Percentiles rank a stretch among this genome's conserved stretches.
Evolutionary conservation across 768 basidiomycete genomes (phyloP).

Genomic region (Crepidotus variabilis): DNA sequence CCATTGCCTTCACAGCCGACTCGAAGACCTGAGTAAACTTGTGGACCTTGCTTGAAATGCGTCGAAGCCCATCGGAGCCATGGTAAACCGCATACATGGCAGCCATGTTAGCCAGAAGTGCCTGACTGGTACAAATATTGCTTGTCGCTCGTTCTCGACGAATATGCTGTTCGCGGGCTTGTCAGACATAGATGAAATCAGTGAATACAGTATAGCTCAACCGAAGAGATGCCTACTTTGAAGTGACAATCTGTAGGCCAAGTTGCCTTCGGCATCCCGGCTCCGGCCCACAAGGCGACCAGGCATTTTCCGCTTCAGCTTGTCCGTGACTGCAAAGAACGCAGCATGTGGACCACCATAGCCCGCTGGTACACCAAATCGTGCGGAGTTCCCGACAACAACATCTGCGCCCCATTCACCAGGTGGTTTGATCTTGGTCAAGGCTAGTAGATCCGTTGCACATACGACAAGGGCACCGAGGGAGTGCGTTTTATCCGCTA

Average conservation of each 20-base stretch:
- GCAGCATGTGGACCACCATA: constrained; percentile 97
- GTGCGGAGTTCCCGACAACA: constrained; percentile 90
- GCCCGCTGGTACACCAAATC: constrained; percentile 96
- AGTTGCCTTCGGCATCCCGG: constrained; percentile 77
- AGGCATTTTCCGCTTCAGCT: constrained; percentile 97
- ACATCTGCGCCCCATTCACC: constrained; percentile 99
- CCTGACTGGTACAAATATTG: constrained; percentile 98
- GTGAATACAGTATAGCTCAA: not conserved
- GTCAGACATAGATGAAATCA: not conserved
- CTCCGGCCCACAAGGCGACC: constrained; percentile 91
- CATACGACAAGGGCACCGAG: constrained; percentile 79
- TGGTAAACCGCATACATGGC: constrained; percentile 99
- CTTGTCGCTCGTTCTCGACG: constrained; percentile 97
- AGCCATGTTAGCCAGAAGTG: constrained; percentile 97
- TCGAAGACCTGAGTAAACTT: constrained; percentile 77
- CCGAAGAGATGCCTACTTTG: constrained; percentile 64
- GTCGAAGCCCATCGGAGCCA: constrained; percentile 79
- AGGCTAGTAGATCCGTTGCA: constrained; percentile 88
- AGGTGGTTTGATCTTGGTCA: constrained; percentile 91
- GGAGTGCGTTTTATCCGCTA: constrained; percentile 68
- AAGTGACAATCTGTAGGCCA: constrained; percentile 88
- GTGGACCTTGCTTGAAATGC: constrained; percentile 91
- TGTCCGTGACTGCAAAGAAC: constrained; percentile 93
- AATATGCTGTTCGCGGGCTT: constrained; percentile 95
- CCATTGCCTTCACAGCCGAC: constrained; percentile 60